These are phyloP conservation scores for Phaeolepiota aurea DNA, from an alignment of 768 basidiomycete genomes.

Conservation along the genomic window DNA sequence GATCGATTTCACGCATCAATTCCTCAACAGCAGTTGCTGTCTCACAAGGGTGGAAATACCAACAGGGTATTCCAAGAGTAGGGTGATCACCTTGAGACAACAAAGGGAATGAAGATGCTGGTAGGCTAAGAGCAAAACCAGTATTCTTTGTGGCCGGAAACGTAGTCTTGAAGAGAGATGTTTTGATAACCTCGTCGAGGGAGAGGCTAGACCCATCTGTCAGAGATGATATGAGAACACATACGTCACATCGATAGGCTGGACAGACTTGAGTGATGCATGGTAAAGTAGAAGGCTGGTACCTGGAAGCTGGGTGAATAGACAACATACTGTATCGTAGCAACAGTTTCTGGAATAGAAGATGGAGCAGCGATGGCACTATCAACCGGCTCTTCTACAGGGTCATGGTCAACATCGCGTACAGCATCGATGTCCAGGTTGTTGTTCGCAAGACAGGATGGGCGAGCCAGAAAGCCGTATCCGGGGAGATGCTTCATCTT, in stretches of 20 bases:
- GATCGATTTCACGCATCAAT: conserved; percentile 43
- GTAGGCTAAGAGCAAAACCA: conserved; percentile 44
- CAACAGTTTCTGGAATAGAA: conserved; percentile 23
- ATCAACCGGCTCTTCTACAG: conserved; percentile 16
- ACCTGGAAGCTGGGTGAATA: conserved; percentile 76
- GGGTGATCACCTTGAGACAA: conserved; percentile 88
- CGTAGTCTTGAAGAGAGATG: conserved; percentile 49
- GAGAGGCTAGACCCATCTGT: conserved; percentile 60
- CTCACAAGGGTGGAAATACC: conserved; percentile 88
- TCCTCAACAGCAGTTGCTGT: conserved; percentile 60
- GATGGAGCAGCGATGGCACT: conserved; percentile 29
- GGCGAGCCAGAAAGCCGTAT: conserved; percentile 19
- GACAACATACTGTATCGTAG: conserved; percentile 58
- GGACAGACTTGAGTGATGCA: conserved; percentile 60
- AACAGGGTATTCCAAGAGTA: conserved; percentile 60
- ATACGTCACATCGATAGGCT: conserved; percentile 1
- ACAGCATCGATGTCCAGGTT: no score
- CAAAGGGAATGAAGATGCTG: conserved; percentile 56
- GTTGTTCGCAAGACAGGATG: conserved; percentile 11
- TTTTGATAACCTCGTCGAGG: conserved; percentile 45
- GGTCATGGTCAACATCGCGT: conserved; percentile 6
- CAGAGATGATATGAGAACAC: conserved; percentile 4
- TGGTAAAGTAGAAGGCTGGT: conserved; percentile 77
- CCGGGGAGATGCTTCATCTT: conserved; percentile 12
- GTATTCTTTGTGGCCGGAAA: conserved; percentile 37